These are phyloP conservation scores for Rhizopogon vesiculosus DNA, from an alignment of 768 basidiomycete genomes.

Conservation along the genomic window DNA sequence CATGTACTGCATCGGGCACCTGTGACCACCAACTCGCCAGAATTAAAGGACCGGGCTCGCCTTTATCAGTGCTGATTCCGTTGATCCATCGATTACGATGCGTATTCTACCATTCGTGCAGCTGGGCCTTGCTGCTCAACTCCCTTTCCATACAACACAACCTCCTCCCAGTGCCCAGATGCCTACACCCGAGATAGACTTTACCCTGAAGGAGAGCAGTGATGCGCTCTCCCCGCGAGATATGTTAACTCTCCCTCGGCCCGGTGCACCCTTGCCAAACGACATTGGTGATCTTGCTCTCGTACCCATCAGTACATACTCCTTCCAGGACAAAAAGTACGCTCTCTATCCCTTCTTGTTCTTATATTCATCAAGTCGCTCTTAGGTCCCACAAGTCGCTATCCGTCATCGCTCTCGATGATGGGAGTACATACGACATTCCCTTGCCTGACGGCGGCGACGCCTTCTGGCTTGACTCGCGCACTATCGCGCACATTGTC, in stretches of 20 bases:
- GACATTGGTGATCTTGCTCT: slow-evolving; percentile 63
- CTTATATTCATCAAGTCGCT: not conserved
- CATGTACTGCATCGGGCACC: too few species aligned
- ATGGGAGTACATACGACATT: slow-evolving; percentile 47
- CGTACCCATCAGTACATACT: slow-evolving; percentile 62
- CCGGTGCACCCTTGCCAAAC: slow-evolving; percentile 65
- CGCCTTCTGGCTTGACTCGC: slow-evolving; percentile 71
- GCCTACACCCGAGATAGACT: not conserved
- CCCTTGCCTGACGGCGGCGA: slow-evolving; percentile 66
- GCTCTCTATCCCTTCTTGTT: slow-evolving; percentile 16
- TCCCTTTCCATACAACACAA: not conserved
- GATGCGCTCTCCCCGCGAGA: slow-evolving; percentile 69
- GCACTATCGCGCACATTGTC: slow-evolving; percentile 68
- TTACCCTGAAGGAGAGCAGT: not conserved
- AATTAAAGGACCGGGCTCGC: too few species aligned
- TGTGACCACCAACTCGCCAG: too few species aligned
- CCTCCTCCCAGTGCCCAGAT: not conserved
- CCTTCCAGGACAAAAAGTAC: slow-evolving; percentile 70
- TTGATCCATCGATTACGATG: not conserved
- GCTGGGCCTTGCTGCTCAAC: not conserved
- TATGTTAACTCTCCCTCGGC: slow-evolving; percentile 64
- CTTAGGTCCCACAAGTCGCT: slow-evolving; percentile 68
- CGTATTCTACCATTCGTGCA: not conserved
- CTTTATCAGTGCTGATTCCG: too few species aligned
- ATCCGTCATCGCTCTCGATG: slow-evolving; percentile 55